Percentiles rank a stretch among this genome's conserved stretches.
These are phyloP conservation scores for Phaeoacremonium minimum DNA, from an alignment of 2,329 filamentous ascomycete species.

Conservation along the genomic window DNA sequence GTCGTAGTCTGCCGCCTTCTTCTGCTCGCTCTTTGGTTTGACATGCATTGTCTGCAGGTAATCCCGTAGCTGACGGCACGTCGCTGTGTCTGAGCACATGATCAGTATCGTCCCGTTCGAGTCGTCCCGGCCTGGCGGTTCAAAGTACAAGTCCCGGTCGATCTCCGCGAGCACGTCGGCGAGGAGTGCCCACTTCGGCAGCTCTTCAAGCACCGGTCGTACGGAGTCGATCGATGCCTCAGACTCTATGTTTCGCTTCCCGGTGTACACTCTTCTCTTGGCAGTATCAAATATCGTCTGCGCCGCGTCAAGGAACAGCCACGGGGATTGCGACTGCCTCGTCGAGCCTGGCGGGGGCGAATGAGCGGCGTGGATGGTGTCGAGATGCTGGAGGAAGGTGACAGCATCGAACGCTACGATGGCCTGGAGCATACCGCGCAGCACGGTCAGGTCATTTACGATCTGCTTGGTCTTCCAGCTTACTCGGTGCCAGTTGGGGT, in stretches of 20 bases:
- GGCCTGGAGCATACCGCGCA: constrained; percentile 76
- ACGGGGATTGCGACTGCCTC: constrained; percentile 85
- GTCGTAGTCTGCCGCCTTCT: constrained; percentile 37
- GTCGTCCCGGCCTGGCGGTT: constrained; percentile 70
- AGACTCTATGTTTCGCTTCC: constrained; percentile 52
- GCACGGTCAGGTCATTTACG: constrained; percentile 78
- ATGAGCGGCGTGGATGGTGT: constrained; percentile 89
- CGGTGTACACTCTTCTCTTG: constrained; percentile 79
- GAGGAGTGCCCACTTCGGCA: constrained; percentile 88
- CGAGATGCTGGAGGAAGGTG: constrained; percentile 86
- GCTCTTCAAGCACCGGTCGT: constrained; percentile 81
- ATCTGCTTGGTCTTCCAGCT: constrained; percentile 95
- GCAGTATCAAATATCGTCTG: constrained; percentile 92
- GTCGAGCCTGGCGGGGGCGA: constrained; percentile 84
- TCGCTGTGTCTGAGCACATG: constrained; percentile 88
- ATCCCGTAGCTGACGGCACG: constrained; percentile 83
- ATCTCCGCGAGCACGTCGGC: constrained; percentile 93
- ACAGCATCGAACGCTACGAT: constrained; percentile 86
- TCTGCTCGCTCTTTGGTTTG: constrained; percentile 45
- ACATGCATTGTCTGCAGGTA: constrained; percentile 90
- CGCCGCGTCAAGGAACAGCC: constrained; percentile 92
- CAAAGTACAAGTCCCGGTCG: constrained; percentile 83
- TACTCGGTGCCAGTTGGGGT: constrained; percentile 95
- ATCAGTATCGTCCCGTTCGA: constrained; percentile 91
- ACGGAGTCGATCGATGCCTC: constrained; percentile 56